Evolutionary conservation across 495 filamentous ascomycete genomes (phyloP).

Genomic region (Aspergillus sparsus): DNA sequence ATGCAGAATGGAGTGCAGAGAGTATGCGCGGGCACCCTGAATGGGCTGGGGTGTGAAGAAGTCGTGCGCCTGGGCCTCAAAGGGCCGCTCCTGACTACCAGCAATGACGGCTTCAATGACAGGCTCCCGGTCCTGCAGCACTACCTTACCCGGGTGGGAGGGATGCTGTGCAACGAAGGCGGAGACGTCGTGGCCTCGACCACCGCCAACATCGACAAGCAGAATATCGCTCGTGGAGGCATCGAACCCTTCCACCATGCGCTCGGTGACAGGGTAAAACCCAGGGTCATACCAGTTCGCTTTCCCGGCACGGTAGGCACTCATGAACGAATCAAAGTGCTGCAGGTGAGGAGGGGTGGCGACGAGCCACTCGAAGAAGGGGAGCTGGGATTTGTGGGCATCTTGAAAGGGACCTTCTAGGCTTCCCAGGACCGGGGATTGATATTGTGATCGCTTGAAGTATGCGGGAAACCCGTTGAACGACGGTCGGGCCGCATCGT

Average conservation of each 20-base stretch:
- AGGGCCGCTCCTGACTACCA: conserved; percentile 12
- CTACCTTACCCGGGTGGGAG: conserved; percentile 38
- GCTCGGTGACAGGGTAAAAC: conserved; percentile 50
- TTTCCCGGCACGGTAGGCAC: conserved; percentile 44
- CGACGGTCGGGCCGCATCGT: conserved; percentile 27
- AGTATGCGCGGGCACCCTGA: conserved; percentile 39
- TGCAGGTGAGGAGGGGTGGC: conserved; percentile 22
- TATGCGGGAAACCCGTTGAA: conserved; percentile 34
- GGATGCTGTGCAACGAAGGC: conserved; percentile 37
- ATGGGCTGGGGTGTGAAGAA: conserved; percentile 57
- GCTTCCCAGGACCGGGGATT: conserved; percentile 26
- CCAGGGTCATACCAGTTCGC: conserved; percentile 49
- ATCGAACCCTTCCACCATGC: conserved; percentile 23
- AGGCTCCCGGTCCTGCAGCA: conserved; percentile 51
- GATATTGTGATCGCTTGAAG: conserved; percentile 32
- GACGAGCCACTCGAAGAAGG: conserved; percentile 33
- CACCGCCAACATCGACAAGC: conserved; percentile 59
- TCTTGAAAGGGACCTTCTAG: conserved; percentile 34
- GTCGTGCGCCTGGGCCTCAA: conserved; percentile 31
- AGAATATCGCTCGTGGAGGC: conserved; percentile 33
- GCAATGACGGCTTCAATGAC: conserved; percentile 38
- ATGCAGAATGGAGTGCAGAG: conserved; percentile 49
- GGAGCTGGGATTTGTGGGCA: conserved; percentile 29
- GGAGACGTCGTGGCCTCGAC: conserved; percentile 49
- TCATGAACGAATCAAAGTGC: conserved; percentile 40